phyloP scores from a whole-genome alignment of 2,329 filamentous ascomycete species.

The Bipolaris cookei region DNA sequence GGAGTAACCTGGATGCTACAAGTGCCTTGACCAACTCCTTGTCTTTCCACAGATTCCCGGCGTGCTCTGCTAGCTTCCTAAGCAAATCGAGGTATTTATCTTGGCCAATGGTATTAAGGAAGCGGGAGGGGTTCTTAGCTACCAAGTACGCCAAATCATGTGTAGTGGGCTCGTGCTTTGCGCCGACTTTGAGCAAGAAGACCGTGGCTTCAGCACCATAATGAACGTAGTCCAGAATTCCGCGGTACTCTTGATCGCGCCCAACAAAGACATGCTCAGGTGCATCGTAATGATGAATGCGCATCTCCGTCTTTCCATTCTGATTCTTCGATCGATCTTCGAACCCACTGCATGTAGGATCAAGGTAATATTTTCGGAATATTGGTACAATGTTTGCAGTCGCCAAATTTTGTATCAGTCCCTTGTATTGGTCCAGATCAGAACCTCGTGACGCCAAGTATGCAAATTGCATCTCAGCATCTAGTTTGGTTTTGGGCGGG shows the following conservation, averaged over 20 bases:
- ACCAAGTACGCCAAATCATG: slow-evolving; percentile 82
- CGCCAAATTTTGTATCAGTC: slow-evolving; percentile 34
- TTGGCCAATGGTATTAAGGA: slow-evolving; percentile 79
- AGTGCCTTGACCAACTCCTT: slow-evolving; percentile 78
- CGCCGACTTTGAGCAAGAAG: slow-evolving; percentile 86
- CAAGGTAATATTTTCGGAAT: slow-evolving; percentile 43
- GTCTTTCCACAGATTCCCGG: slow-evolving; percentile 74
- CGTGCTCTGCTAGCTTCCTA: slow-evolving; percentile 77
- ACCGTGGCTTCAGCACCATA: slow-evolving; percentile 87
- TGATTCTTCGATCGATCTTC: slow-evolving; percentile 43
- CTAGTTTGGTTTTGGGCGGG: slow-evolving; percentile 70
- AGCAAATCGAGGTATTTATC: slow-evolving; percentile 89
- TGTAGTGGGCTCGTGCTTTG: slow-evolving; percentile 88
- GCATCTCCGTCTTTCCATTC: slow-evolving; percentile 47
- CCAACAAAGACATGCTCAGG: slow-evolving; percentile 84
- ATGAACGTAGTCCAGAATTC: slow-evolving; percentile 97
- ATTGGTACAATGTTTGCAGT: slow-evolving; percentile 49
- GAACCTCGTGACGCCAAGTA: slow-evolving; percentile 81
- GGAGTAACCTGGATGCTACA: slow-evolving; percentile 75
- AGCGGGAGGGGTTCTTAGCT: slow-evolving; percentile 80
- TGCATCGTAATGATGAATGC: slow-evolving; percentile 61
- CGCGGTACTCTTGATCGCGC: slow-evolving; percentile 72
- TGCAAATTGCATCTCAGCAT: slow-evolving; percentile 75
- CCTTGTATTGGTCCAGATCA: slow-evolving; percentile 65
- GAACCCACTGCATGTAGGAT: slow-evolving; percentile 40